Conservation (phyloP, 768 basidiomycete species). For the Boletus reticuloceps region DNA sequence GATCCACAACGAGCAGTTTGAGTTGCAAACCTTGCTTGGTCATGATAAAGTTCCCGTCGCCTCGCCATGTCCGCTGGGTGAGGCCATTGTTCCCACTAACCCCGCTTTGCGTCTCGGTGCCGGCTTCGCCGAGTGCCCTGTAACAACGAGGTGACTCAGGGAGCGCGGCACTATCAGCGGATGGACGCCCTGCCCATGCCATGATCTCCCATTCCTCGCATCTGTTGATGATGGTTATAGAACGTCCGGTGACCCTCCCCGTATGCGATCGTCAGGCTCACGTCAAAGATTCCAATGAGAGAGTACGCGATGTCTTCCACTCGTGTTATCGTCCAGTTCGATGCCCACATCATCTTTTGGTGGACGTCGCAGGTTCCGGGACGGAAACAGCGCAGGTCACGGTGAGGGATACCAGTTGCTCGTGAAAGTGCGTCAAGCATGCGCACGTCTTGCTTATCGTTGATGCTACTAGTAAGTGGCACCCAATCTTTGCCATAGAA, state of each 20-base stretch:
- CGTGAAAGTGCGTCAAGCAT: slow-evolving; percentile 25
- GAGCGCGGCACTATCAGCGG: slow-evolving; percentile 27
- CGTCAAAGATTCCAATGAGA: slow-evolving; percentile 34
- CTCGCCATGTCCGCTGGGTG: slow-evolving; percentile 17
- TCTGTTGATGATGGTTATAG: slow-evolving; percentile 23
- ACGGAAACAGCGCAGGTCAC: slow-evolving; percentile 24
- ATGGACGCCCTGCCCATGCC: slow-evolving; percentile 28
- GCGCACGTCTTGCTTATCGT: slow-evolving; percentile 25
- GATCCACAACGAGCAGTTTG: slow-evolving; percentile 19
- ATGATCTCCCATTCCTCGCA: slow-evolving; percentile 34
- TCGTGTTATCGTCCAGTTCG: slow-evolving; percentile 32
- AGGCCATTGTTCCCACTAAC: neutral
- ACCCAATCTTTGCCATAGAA: slow-evolving; percentile 30
- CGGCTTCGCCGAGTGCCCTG: slow-evolving; percentile 14
- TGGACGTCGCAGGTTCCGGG: slow-evolving; percentile 26
- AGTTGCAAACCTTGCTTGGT: slow-evolving; percentile 32
- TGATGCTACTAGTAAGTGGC: slow-evolving; percentile 20
- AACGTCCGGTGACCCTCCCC: slow-evolving; percentile 34
- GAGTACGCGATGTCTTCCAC: slow-evolving; percentile 33
- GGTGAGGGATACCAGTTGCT: slow-evolving; percentile 25
- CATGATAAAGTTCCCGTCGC: slow-evolving; percentile 29
- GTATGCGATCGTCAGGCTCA: slow-evolving; percentile 33
- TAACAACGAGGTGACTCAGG: slow-evolving; percentile 33
- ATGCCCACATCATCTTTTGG: slow-evolving; percentile 34
- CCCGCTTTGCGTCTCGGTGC: neutral